Evolutionary conservation across 208 protist species (phyloP).

Genomic region (Leishmania braziliensis): DNA sequence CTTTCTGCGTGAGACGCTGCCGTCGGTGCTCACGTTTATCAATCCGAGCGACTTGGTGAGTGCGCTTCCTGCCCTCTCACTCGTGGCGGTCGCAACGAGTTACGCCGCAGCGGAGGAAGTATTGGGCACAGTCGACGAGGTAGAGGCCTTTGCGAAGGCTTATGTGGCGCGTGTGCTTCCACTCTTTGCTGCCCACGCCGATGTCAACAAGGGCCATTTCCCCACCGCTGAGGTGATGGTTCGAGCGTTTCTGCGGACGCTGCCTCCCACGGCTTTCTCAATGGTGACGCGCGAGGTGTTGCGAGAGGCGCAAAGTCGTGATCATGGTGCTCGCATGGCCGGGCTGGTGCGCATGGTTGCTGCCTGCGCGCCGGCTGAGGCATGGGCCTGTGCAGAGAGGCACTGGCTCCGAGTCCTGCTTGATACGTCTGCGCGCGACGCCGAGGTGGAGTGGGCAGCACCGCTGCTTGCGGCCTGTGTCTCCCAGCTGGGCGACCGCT

Average conservation of each 20-base stretch:
- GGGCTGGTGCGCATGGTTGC: conserved; percentile 43
- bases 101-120: conserved; percentile 15
- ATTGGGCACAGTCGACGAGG: conserved; percentile 12
- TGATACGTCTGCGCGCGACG: conserved; percentile 20
- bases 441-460: conserved; percentile 42
- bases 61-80: conserved; percentile 13
- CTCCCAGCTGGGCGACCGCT: conserved; percentile 31
- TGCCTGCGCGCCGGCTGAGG: conserved; percentile 29
- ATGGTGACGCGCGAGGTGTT: conserved; percentile 15
- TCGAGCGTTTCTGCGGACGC: conserved; percentile 14
- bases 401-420: conserved; percentile 42
- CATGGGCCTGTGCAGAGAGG: conserved; percentile 40
- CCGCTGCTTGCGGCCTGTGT: conserved; percentile 48
- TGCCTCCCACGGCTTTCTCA: conserved; percentile 22
- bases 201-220: neutral
- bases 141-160: conserved; percentile 16
- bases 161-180: conserved; percentile 14
- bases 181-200: conserved; percentile 25
- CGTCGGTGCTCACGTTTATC: conserved; percentile 31
- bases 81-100: conserved; percentile 21
- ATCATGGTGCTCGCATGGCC: conserved; percentile 33
- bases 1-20: conserved; percentile 38
- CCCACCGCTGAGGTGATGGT: neutral
- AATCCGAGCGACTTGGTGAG: conserved; percentile 34
- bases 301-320: conserved; percentile 23